Evolutionary conservation across 139 green algal species (phyloP), one percentile per base, ranked within the genome.

Genomic region (Chlamydomonas asymmetrica): DNA sequence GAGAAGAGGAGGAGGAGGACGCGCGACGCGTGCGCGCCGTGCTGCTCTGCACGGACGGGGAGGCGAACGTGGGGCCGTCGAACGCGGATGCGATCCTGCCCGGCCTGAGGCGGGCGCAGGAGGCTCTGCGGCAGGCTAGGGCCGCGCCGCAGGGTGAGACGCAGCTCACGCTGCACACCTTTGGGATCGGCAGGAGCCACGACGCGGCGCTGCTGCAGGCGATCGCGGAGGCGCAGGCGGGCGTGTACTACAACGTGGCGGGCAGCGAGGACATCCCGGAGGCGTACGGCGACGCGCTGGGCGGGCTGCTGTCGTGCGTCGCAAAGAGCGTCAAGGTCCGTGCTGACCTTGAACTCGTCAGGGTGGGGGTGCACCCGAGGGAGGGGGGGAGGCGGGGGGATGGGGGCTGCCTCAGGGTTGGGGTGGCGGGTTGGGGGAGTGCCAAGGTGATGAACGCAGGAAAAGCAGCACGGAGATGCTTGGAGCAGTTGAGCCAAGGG

Each of bases 241-340:
- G 84, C 38, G 61, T 81, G 27, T 85, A 84, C 67, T 89, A 89
- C 79, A 85, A 78, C 84, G 85, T 89, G 62, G 43, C 56, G 20
- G 43, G 8, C 35, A 29, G 29, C 0, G 64, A 73, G 37, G 71
- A 80, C 62, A 75, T 67, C 23, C 48, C 61, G 8, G 23, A 10
- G 22, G 59, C n/a, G 23, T 76, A 66, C 25, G 67, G 75, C 4
- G 67, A 81, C n/a, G 84, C 84, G 7, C 61, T 89, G 41, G 80
- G 84, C n/a, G 84, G 84, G 3, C 80, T 89, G 32, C 66, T 87
- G 25, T 77, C 76, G 3, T 80, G 86, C 40, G 71, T 84, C 22
- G 83, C 72, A 25, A 82, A 83, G 52, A 78, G 79, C 54, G 71
- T 87, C 23, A n/a, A n/a, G n/a, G n/a, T n/a, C n/a, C n/a, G n/a